Percentiles rank a stretch among this genome's conserved stretches.
Conservation (phyloP, 306 rosid genomes). For the barrel medic (Medicago truncatula) region DNA sequence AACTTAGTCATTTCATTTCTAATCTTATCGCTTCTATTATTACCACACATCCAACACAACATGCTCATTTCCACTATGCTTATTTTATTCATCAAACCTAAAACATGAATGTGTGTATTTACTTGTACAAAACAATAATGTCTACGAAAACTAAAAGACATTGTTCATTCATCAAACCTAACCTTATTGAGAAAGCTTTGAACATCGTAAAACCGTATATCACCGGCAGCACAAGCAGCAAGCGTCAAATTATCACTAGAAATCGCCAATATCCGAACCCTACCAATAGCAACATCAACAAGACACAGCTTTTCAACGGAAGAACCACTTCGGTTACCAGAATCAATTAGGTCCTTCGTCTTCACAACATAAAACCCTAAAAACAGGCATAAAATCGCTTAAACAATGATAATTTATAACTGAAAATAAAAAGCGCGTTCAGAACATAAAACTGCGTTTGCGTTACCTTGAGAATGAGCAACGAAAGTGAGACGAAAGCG, state of each 20-base stretch:
- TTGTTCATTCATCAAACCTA: constrained; percentile 45
- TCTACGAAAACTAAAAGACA: not conserved
- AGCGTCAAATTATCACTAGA: constrained; percentile 65
- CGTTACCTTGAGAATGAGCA: constrained; percentile 65
- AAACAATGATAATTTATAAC: not conserved
- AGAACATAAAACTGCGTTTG: not conserved
- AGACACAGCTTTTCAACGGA: constrained; percentile 66
- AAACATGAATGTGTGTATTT: not conserved
- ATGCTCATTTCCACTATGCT: no score
- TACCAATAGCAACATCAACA: constrained; percentile 65
- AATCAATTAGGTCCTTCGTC: constrained; percentile 72
- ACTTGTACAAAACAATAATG: constrained; percentile 1
- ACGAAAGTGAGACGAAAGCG: constrained; percentile 66
- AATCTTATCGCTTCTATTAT: no score
- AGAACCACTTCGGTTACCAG: constrained; percentile 59
- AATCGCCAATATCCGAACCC: constrained; percentile 67
- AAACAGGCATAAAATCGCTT: not conserved
- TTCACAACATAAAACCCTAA: constrained; percentile 76
- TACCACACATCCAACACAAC: no score
- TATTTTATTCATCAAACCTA: not conserved
- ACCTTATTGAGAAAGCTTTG: constrained; percentile 63
- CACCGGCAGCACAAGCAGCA: constrained; percentile 59
- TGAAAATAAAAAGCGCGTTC: not conserved
- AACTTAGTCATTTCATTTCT: no score
- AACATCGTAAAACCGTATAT: constrained; percentile 60